Evolutionary conservation across 2,329 filamentous ascomycete species (phyloP), one percentile per base, ranked within the genome.

Genomic region (Ophiostoma angusticollis): DNA sequence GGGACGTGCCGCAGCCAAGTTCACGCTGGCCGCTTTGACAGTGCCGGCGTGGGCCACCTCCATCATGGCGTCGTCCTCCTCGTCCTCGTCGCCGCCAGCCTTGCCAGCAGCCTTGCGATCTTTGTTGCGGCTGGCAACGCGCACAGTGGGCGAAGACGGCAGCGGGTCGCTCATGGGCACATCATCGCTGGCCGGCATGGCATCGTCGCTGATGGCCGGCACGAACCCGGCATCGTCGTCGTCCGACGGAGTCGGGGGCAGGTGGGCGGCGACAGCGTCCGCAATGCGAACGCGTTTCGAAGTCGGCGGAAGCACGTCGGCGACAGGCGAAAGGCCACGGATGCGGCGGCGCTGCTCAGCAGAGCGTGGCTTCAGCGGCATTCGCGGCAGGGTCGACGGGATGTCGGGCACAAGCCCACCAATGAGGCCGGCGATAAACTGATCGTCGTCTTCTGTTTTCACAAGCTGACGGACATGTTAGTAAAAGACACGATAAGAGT

Each of bases 371-470:
- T 65, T 80, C 57, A 63, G 80, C 22, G 72, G 66, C 22, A 68
- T 58, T 39, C 72, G 70, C 21, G 78, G 67, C 9, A 75, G 63
- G 1, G 67, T 59, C 1, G 61, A 58, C 1, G 68, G 63, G 39
- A 73, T 62, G 52, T 91, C 93, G 35, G 74, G 74, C 54, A 95
- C 85, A 40, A 98, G 83, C 58, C 95, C 85, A 44, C 78, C 85
- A 1, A 98, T 73, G 2, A 98, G 70, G 52, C 80, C 77, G 14
- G 77, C 74, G 60, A 98, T 74, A 60, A 96, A 98, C 41, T 82
- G 80, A 41, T 85, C 81, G 52, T 96, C 89, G 49, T 84, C 89
- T 50, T 87, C 80, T 5, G 84, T 93, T 52, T 81, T 84, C 45
- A 77, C 65, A 31, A 75, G 72, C 84, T 86, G 14, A n/a, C n/a